Evolutionary conservation across 306 rosid genomes (phyloP), one percentile per base, ranked within the genome.

Genomic region (Phaseolus lunatus): DNA sequence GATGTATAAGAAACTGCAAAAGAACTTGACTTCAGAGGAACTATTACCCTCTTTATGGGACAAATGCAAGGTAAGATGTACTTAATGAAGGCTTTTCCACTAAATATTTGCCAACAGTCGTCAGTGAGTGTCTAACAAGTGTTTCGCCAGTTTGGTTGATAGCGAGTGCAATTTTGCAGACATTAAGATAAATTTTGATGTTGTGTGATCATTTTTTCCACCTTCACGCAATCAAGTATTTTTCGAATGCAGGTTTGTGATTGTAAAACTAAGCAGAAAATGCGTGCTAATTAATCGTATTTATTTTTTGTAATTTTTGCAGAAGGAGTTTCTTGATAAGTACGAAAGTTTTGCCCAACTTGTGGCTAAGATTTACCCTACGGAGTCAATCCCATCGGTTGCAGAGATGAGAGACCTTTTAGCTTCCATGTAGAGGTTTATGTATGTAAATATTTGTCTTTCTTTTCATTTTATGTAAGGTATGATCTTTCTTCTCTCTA

Each of bases 291-390:
- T 73, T 74, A 79, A 77, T 43, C 9, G 10, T 78, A 68, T 78
- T n/a, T n/a, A n/a, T n/a, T 84, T 84, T 70, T 7, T 13, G 37
- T 53, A 76, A 50, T 59, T 82, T 49, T 78, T 53, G 79, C 97
- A 95, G 99, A 95, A 95, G 89, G 99, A 95, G 75, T 95, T 95
- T 75, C 90, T 95, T 54, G 99, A 92, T 68, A 95, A 92, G 87
- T 95, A 92, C 24, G 99, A 95, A 78, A 85, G 92, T 78, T 95
- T 95, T 84, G 97, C 91, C 2, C 99, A 92, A 71, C 93, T 95
- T 54, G 94, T 89, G 13, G 89, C 92, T 27, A 95, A 88, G 88
- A 89, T 95, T 58, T 95, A 95, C 85, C 97, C 97, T 18, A 68
- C 88, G 1, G 98, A 95, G 86, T 85, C 64, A 12, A 86, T 95